Evolutionary conservation across 129 eudicot species (phyloP).

Genomic region (Gnaphalium uliginosum): DNA sequence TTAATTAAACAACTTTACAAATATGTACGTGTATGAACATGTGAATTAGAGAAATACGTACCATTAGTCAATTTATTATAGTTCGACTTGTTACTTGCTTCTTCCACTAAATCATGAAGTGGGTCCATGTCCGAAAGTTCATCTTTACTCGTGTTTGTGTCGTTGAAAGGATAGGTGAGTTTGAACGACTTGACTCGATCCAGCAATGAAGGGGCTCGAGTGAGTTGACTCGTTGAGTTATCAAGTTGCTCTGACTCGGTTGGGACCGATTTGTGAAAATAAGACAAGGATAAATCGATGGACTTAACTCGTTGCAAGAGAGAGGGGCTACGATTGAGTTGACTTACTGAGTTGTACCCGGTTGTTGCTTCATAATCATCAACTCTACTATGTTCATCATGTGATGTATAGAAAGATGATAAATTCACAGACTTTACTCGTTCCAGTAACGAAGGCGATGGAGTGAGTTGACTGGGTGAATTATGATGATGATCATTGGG

Average conservation of each 20-base stretch:
- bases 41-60: background rate
- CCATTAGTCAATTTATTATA: background rate
- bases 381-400: conserved; percentile 9
- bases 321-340: conserved; percentile 39
- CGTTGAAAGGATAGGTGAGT: conserved; percentile 19
- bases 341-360: conserved; percentile 18
- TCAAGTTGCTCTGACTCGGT: conserved; percentile 16
- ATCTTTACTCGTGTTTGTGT: background rate
- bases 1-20: no score
- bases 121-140: conserved; percentile 11
- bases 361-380: background rate
- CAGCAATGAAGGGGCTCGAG: conserved; percentile 25
- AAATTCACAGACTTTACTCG: conserved; percentile 53
- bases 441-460: conserved; percentile 42
- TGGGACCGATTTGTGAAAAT: background rate
- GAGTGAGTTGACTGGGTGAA: conserved; percentile 27
- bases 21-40: background rate
- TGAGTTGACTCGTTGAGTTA: conserved; percentile 17
- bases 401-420: conserved; percentile 27
- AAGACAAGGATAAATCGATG: conserved; percentile 36
- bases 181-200: conserved; percentile 46
- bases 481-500: conserved; percentile 15
- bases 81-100: conserved; percentile 2
- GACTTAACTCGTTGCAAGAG: conserved; percentile 54
- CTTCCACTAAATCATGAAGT: conserved; percentile 9